These are phyloP conservation scores for Pythium scleroteichum DNA, from an alignment of 352 stramenopile species.

Conservation along the genomic window DNA sequence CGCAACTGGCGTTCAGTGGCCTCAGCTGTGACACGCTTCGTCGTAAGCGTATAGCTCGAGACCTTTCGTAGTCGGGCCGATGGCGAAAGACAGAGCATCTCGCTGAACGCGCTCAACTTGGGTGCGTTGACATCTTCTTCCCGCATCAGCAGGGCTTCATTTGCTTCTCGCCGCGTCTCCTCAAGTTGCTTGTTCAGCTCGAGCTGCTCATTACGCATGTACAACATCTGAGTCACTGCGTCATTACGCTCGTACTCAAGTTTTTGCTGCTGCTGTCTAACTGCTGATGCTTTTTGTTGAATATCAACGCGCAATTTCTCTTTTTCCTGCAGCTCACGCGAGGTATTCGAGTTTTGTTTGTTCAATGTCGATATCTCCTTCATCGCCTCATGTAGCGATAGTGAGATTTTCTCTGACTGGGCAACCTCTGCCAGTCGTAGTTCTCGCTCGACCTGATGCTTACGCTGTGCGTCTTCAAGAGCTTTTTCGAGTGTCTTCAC, in stretches of 20 bases:
- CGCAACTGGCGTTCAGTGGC: constrained; percentile 13
- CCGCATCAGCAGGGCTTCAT: constrained; percentile 58
- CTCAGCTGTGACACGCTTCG: constrained; percentile 19
- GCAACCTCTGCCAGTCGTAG: constrained; percentile 51
- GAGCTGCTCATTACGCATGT: constrained; percentile 39
- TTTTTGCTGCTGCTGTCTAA: constrained; percentile 49
- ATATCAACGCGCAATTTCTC: constrained; percentile 60
- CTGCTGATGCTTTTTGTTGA: constrained; percentile 48
- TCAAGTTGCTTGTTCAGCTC: constrained; percentile 41
- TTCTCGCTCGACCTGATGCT: constrained; percentile 52
- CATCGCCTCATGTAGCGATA: constrained; percentile 48
- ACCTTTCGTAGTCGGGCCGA: constrained; percentile 7
- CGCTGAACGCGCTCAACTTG: constrained; percentile 46
- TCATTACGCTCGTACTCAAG: constrained; percentile 60
- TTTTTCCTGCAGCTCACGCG: constrained; percentile 51
- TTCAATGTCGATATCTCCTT: constrained; percentile 51
- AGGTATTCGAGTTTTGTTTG: constrained; percentile 46
- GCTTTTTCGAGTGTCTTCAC: constrained; percentile 47
- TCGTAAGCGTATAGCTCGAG: constrained; percentile 29
- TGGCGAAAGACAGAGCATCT: constrained; percentile 29
- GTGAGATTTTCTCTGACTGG: constrained; percentile 57
- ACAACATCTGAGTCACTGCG: constrained; percentile 42
- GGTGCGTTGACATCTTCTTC: constrained; percentile 70
- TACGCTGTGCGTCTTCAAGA: constrained; percentile 38
- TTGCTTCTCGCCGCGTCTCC: constrained; percentile 41